phyloP scores from a whole-genome alignment of 805 yeast species.

The Cyberlindnera mississippiensis region DNA sequence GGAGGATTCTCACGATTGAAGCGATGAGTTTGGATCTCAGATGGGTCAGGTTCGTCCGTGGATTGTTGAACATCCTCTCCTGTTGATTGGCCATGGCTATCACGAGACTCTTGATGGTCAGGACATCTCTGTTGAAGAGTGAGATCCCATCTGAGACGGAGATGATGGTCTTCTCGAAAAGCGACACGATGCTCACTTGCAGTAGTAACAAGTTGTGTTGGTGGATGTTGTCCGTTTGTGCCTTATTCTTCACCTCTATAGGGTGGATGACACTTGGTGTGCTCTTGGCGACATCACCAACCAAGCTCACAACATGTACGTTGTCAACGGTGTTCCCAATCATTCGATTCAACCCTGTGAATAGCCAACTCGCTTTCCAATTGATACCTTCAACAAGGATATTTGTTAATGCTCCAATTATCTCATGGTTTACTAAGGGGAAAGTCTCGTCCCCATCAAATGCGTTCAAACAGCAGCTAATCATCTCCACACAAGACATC shows the following conservation, averaged over 20 bases:
- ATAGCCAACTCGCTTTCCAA: constrained; percentile 36
- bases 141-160: constrained; percentile 20
- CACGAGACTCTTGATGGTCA: constrained; percentile 21
- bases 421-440: constrained; percentile 9
- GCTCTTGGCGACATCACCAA: constrained; percentile 30
- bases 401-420: constrained; percentile 32
- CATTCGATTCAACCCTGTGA: constrained; percentile 51
- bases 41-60: constrained; percentile 24
- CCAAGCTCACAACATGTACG: constrained; percentile 37
- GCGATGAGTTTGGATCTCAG: constrained; percentile 21
- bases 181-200: constrained; percentile 41
- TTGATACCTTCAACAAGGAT: constrained; percentile 40
- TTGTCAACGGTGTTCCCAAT: constrained; percentile 49
- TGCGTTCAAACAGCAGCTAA: constrained; percentile 39
- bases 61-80: constrained; percentile 27
- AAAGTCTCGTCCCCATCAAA: constrained; percentile 13
- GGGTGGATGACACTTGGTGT: constrained; percentile 17
- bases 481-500: constrained; percentile 48
- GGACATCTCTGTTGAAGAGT: constrained; percentile 20
- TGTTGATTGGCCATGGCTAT: constrained; percentile 31
- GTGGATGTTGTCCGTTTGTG: constrained; percentile 37
- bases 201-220: constrained; percentile 41
- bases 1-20: constrained; percentile 17
- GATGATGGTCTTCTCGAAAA: constrained; percentile 42
- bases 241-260: constrained; percentile 19